These are phyloP conservation scores for Candida patagonica DNA, from an alignment of 805 yeast genomes.

Conservation along the genomic window DNA sequence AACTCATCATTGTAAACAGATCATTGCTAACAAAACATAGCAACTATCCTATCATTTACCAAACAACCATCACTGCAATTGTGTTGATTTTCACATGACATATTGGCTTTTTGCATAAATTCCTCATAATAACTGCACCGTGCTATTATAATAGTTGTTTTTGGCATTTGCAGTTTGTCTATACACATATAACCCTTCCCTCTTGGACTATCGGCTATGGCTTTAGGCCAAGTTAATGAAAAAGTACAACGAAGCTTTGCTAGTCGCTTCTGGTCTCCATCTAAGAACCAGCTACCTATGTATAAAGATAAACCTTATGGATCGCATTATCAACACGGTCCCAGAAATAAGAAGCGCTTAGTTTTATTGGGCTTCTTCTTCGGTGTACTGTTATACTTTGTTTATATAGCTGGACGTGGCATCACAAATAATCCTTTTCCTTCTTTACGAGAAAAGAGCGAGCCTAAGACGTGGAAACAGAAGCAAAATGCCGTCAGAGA, in stretches of 20 bases:
- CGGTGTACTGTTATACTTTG: constrained; percentile 33
- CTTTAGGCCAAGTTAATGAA: background rate
- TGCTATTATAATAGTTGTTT: no score
- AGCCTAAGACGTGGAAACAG: constrained; percentile 32
- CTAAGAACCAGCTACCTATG: constrained; percentile 31
- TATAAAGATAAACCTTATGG: constrained; percentile 45
- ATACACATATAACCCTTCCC: no score
- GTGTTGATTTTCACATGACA: no score
- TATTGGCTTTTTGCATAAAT: no score
- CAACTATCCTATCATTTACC: no score
- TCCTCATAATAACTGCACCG: no score
- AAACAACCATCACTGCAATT: no score
- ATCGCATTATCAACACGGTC: constrained; percentile 3
- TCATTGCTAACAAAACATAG: no score
- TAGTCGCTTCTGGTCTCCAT: constrained; percentile 13
- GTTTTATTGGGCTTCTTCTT: constrained; percentile 36
- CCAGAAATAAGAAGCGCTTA: constrained; percentile 27
- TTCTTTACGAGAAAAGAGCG: background rate
- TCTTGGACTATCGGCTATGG: no score
- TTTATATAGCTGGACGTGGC: constrained; percentile 27
- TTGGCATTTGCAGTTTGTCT: no score
- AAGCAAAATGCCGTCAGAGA: constrained; percentile 50
- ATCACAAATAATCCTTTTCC: constrained; percentile 12
- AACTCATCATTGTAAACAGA: no score
- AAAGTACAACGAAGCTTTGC: constrained; percentile 9